Conservation (phyloP, 2,329 filamentous ascomycete species). For the Aschersonia sp. region DNA sequence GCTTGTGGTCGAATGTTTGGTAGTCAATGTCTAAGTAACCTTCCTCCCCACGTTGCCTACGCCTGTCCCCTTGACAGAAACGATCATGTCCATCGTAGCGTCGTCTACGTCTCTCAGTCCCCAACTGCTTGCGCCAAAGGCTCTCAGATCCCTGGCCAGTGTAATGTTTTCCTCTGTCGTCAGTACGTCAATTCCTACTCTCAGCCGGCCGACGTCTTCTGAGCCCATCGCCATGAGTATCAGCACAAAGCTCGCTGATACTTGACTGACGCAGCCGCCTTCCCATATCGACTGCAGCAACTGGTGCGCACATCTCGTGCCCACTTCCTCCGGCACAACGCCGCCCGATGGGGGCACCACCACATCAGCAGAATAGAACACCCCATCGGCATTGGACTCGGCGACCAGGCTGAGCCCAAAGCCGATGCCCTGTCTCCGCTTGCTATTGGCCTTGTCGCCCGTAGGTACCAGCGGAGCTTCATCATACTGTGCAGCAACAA, state of each 20-base stretch:
- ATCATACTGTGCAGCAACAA: constrained; percentile 72
- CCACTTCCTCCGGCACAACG: constrained; percentile 78
- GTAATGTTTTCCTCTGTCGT: constrained; percentile 68
- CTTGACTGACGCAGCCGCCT: constrained; percentile 66
- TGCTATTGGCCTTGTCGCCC: constrained; percentile 39
- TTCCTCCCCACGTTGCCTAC: constrained; percentile 94
- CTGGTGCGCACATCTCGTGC: constrained; percentile 77
- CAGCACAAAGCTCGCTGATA: constrained; percentile 61
- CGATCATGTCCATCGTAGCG: constrained; percentile 57
- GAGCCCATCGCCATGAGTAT: constrained; percentile 96
- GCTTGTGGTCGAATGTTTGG: too few species aligned
- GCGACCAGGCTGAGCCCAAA: constrained; percentile 87
- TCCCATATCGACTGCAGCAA: constrained; percentile 69
- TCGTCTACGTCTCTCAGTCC: constrained; percentile 64
- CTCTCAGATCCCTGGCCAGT: constrained; percentile 69
- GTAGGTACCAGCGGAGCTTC: constrained; percentile 41
- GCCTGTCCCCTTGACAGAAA: constrained; percentile 85
- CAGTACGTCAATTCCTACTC: constrained; percentile 68
- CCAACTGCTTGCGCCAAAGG: constrained; percentile 87
- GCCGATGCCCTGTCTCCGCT: constrained; percentile 65
- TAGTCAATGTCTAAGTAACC: constrained; percentile 31
- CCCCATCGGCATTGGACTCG: constrained; percentile 69
- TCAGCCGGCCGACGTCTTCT: constrained; percentile 82
- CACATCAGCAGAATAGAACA: constrained; percentile 79
- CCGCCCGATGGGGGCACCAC: constrained; percentile 63